Base-by-base conservation (phyloP, 164 flowering plant species). In the Tetracentron sinense region DNA sequence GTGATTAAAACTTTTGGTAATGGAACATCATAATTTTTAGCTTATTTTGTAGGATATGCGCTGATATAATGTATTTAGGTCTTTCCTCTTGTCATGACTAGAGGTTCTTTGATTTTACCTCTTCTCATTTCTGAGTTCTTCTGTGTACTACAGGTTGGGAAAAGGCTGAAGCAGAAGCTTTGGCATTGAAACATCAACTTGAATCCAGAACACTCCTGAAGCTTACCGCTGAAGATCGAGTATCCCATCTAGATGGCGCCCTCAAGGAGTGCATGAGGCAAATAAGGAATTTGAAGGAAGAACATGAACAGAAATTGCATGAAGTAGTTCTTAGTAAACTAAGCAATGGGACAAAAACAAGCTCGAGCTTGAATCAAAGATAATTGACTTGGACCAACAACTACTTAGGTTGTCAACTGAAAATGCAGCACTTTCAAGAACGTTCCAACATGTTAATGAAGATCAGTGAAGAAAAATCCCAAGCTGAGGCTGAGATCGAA, bases 181-280 rank as follows among this genome's bases (percentile, higher is more conserved):
- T 64, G 22, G 70, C 75, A 27, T 60, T 87, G 29, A 85, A 75
- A 78, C 61, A 78, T 67, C 79, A 80, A 61, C 69, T 82, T 53
- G 82, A 80, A 55, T 74, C 81, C 29, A 54, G 73, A 42, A 64
- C 72, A 17, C 76, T 76, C 61, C 66, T 70, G 50, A 77, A 70
- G 49, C 59, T 57, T 21, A 56, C 61, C 51, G 72, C 71, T 54
- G 89, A 87, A 66, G 86, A 82, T 57, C 69, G 81, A 74, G 44
- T 75, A 23, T 25, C 63, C 27, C 77, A 82, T 30, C 52, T 85
- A 68, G 92, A 89, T 69, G 83, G 76, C 15, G 86, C 91, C 7
- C 78, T 89, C 22, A 80, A 80, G 75, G 91, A 85, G 56, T 87
- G 91, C 55, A 80, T 83, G 89, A 83, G 77, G 74, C 88, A 89